Evolutionary conservation across 176 grass and related monocot species (phyloP), one percentile per base, ranked within the genome.

Genomic region (Microstegium vimineum): DNA sequence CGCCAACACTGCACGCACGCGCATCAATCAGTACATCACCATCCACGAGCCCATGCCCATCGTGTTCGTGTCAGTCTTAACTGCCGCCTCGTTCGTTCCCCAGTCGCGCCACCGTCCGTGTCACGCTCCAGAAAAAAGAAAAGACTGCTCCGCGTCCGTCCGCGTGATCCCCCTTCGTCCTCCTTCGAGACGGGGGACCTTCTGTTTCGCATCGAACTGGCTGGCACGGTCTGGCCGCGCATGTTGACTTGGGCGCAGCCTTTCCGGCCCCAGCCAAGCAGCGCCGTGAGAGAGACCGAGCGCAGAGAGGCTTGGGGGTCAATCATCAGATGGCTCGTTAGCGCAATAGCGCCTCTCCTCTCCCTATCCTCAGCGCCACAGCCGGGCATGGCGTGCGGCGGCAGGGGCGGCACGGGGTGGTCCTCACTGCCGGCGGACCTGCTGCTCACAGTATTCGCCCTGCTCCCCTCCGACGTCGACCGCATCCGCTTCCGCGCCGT

Each of bases 401-500:
- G 34, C 4, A 36, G n/a, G 28, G 60, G 10, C 27, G 10, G 28
- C n/a, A 71, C 42, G 72, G 56, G 76, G 4, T 89, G 87, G 87
- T 56, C 83, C 28, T 77, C 78, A 42, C 73, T 89, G 42, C 83
- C 78, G 27, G 65, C 26, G 16, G 87, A 86, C 46, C 78, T 89
- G 14, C 42, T 86, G 7, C 62, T 81, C 78, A 11, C 73, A 43
- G 8, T 86, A 16, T 82, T 89, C 66, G 42, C 65, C 18, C 56
- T 76, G 34, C 87, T 89, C 64, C 73, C 54, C 56, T 16, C 22
- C 34, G 83, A 89, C 78, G 65, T 33, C 43, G 78, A 85, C 78
- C 83, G 87, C 77, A 15, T 57, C 78, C 72, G 83, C 56, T 82
- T 89, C 87, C 56, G 83, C 42, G 64, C 71, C 72, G 83, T 89